These are phyloP conservation scores for Termitomyces sp. DNA, from an alignment of 768 basidiomycete species.

Conservation along the genomic window DNA sequence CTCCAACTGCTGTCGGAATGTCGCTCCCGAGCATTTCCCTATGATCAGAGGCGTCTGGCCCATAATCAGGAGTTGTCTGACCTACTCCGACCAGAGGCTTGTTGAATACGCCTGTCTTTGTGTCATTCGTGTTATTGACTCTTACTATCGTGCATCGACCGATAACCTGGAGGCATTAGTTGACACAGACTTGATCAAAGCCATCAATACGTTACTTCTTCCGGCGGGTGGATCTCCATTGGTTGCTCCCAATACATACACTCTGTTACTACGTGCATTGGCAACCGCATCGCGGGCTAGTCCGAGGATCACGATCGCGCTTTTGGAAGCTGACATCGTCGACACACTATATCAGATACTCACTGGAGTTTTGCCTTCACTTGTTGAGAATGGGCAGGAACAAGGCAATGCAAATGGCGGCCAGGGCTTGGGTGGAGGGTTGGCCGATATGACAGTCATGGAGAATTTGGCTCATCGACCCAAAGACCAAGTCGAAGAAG, in stretches of 20 bases:
- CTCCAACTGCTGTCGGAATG: slow-evolving; percentile 93
- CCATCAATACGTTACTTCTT: slow-evolving; percentile 79
- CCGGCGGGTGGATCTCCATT: slow-evolving; percentile 85
- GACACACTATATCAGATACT: slow-evolving; percentile 92
- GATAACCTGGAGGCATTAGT: slow-evolving; percentile 86
- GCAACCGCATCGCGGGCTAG: slow-evolving; percentile 86
- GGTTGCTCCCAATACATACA: slow-evolving; percentile 84
- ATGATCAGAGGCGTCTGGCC: slow-evolving; percentile 91
- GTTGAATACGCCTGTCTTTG: slow-evolving; percentile 96
- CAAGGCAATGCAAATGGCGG: slow-evolving; percentile 58
- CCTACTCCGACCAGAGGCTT: slow-evolving; percentile 92
- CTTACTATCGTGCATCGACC: slow-evolving; percentile 79
- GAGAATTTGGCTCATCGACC: slow-evolving; percentile 94
- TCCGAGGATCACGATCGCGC: slow-evolving; percentile 77
- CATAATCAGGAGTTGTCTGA: slow-evolving; percentile 87
- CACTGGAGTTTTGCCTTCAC: slow-evolving; percentile 85
- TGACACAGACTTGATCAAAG: slow-evolving; percentile 71
- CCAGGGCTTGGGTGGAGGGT: slow-evolving; percentile 80
- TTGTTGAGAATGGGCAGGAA: slow-evolving; percentile 45
- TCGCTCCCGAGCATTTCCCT: slow-evolving; percentile 81
- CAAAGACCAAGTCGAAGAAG: slow-evolving; percentile 97
- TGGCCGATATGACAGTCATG: slow-evolving; percentile 97
- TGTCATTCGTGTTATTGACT: slow-evolving; percentile 90
- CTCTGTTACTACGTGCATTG: slow-evolving; percentile 78
- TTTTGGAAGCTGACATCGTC: slow-evolving; percentile 91